phyloP scores from a whole-genome alignment of 2,329 filamentous ascomycete species.

The Verticillium albo-atrum region DNA sequence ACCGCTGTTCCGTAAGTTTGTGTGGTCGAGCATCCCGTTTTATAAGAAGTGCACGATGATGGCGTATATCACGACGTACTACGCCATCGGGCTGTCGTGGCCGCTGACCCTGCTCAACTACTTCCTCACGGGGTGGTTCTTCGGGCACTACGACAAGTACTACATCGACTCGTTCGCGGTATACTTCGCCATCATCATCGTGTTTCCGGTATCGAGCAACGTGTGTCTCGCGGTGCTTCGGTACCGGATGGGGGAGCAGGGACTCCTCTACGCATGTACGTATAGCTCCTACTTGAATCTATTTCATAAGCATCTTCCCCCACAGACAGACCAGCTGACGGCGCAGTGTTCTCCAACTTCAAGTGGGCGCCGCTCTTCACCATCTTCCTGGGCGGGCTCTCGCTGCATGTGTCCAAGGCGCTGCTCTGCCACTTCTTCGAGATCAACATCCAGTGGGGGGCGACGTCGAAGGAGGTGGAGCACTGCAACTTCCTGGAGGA shows the following conservation, averaged over 20 bases:
- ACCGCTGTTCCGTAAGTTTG: constrained; percentile 55
- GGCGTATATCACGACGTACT: constrained; percentile 68
- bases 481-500: constrained; percentile 52
- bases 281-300: constrained; percentile 22
- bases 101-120: constrained; percentile 65
- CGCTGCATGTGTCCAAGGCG: constrained; percentile 33
- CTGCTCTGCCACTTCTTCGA: constrained; percentile 35
- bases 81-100: constrained; percentile 64
- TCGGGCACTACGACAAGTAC: constrained; percentile 60
- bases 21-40: constrained; percentile 55
- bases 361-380: constrained; percentile 57
- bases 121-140: constrained; percentile 66
- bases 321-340: neutral
- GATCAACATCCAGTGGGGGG: constrained; percentile 42
- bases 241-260: constrained; percentile 53
- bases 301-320: no score
- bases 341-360: constrained; percentile 45
- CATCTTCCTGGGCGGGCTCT: constrained; percentile 37
- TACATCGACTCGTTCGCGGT: constrained; percentile 64
- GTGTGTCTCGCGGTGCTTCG: constrained; percentile 56
- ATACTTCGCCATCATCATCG: constrained; percentile 56
- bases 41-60: constrained; percentile 68
- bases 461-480: constrained; percentile 53
- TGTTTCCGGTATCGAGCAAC: constrained; percentile 60
- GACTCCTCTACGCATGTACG: constrained; percentile 31